These are phyloP conservation scores for Flaveria trinervia DNA, from an alignment of 129 eudicot genomes.

Conservation along the genomic window DNA sequence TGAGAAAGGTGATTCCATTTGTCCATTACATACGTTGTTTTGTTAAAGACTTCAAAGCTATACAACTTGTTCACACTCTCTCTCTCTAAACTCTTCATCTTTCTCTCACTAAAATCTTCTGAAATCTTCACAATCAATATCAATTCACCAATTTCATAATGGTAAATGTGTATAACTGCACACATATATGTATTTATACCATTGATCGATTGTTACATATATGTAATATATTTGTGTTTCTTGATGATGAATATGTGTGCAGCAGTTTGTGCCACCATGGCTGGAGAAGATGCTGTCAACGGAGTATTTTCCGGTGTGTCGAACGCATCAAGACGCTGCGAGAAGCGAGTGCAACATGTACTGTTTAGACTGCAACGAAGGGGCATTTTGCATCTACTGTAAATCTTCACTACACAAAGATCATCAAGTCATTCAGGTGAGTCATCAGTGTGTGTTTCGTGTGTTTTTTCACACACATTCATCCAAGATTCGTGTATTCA, in stretches of 20 bases:
- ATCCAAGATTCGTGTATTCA: neutral
- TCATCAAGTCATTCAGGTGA: constrained; percentile 93
- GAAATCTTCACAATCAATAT: constrained; percentile 16
- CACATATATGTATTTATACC: neutral
- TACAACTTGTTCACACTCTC: constrained; percentile 48
- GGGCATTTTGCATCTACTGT: constrained; percentile 91
- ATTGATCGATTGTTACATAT: neutral
- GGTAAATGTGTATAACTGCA: constrained; percentile 20
- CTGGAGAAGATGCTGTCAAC: constrained; percentile 68
- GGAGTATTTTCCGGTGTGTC: constrained; percentile 66
- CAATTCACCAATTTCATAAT: constrained; percentile 18
- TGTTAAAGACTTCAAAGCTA: constrained; percentile 75
- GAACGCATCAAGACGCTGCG: constrained; percentile 75
- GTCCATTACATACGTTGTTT: constrained; percentile 51
- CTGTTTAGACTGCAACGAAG: constrained; percentile 78
- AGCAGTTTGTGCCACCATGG: constrained; percentile 80
- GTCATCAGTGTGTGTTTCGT: neutral
- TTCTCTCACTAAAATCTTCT: constrained; percentile 12
- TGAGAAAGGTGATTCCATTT: constrained; percentile 39
- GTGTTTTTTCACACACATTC: constrained; percentile 10
- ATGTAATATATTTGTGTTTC: neutral
- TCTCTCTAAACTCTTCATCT: constrained; percentile 28
- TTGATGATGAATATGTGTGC: constrained; percentile 8
- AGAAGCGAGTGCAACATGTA: constrained; percentile 94
- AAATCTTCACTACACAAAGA: constrained; percentile 84